Evolutionary conservation across 1,139 yeast genomes (phyloP).

Genomic region (Saccharomycopsis crataegensis): DNA sequence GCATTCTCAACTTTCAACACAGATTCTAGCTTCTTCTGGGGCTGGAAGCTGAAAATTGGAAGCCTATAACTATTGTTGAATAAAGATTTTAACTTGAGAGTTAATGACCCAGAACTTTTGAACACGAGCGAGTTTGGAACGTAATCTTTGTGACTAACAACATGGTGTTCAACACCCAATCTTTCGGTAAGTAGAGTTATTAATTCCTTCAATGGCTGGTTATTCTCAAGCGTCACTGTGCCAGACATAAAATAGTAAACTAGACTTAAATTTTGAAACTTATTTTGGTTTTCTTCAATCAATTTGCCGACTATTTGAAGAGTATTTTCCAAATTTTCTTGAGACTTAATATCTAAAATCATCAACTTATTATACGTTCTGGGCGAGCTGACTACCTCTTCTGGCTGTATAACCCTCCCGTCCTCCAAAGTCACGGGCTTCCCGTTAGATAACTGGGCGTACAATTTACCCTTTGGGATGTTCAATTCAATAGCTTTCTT

Average conservation of each 20-base stretch:
- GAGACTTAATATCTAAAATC: slow-evolving; percentile 67
- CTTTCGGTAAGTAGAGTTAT: slow-evolving; percentile 34
- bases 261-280: slow-evolving; percentile 35
- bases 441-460: slow-evolving; percentile 54
- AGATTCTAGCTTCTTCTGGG: not conserved
- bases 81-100: slow-evolving; percentile 50
- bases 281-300: not conserved
- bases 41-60: slow-evolving; percentile 27
- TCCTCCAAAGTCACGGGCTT: slow-evolving; percentile 46
- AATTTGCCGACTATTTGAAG: slow-evolving; percentile 20
- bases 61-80: slow-evolving; percentile 46
- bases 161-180: slow-evolving; percentile 50
- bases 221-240: slow-evolving; percentile 42
- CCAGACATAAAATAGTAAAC: slow-evolving; percentile 76
- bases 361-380: slow-evolving; percentile 53
- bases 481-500: slow-evolving; percentile 62
- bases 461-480: slow-evolving; percentile 58
- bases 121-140: slow-evolving; percentile 56
- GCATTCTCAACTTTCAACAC: slow-evolving; percentile 23
- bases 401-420: slow-evolving; percentile 56
- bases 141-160: slow-evolving; percentile 61
- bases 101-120: slow-evolving; percentile 45
- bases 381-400: slow-evolving; percentile 64
- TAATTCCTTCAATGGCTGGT: slow-evolving; percentile 36
- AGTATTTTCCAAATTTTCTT: slow-evolving; percentile 38